These are phyloP conservation scores for Monosporascus sp. DNA, from an alignment of 2,329 filamentous ascomycete species.

Conservation along the genomic window DNA sequence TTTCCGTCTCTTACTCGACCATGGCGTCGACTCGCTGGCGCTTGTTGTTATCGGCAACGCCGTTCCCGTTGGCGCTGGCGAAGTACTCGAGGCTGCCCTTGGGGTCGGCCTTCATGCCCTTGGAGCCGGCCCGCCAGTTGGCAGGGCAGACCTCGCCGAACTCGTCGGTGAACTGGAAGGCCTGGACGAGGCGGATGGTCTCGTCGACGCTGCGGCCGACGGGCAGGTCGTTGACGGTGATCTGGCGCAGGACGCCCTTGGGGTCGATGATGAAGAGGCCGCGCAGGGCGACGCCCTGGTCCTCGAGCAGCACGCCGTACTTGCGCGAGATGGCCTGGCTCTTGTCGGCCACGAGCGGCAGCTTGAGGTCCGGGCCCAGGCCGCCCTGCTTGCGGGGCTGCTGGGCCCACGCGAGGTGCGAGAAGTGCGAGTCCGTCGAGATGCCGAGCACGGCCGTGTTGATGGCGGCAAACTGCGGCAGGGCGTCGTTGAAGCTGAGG, in stretches of 20 bases:
- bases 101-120: slow-evolving; percentile 47
- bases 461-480: slow-evolving; percentile 54
- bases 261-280: slow-evolving; percentile 64
- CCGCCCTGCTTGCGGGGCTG: slow-evolving; percentile 56
- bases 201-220: slow-evolving; percentile 62
- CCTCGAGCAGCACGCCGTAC: slow-evolving; percentile 60
- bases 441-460: slow-evolving; percentile 56
- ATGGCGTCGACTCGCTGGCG: slow-evolving; percentile 7
- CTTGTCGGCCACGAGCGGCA: slow-evolving; percentile 59
- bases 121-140: slow-evolving; percentile 42
- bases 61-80: slow-evolving; percentile 14
- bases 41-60: slow-evolving; percentile 30
- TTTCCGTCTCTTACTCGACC: slow-evolving; percentile 11
- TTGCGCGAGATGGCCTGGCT: slow-evolving; percentile 54
- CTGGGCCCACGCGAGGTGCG: slow-evolving; percentile 52
- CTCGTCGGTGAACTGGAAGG: slow-evolving; percentile 79
- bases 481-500: slow-evolving; percentile 57
- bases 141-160: slow-evolving; percentile 69
- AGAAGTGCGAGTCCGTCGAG: slow-evolving; percentile 57
- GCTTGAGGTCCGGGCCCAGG: slow-evolving; percentile 52
- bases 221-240: slow-evolving; percentile 61
- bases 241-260: slow-evolving; percentile 54
- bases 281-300: slow-evolving; percentile 57
- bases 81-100: slow-evolving; percentile 49
- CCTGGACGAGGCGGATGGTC: slow-evolving; percentile 60